These are phyloP conservation scores for Fusarium buharicum DNA, from an alignment of 2,329 filamentous ascomycete genomes.

Conservation along the genomic window DNA sequence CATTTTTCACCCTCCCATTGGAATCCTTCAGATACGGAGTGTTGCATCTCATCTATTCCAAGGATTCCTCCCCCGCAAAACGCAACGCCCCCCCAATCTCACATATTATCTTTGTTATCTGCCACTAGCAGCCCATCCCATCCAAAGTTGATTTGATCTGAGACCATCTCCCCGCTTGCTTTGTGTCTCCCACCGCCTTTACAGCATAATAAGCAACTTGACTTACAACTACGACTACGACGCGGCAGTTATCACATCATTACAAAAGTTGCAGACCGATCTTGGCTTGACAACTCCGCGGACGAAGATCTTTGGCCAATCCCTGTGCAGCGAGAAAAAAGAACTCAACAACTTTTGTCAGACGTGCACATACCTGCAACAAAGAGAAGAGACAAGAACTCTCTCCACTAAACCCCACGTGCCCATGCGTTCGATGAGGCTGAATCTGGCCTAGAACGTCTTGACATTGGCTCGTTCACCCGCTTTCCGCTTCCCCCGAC, in stretches of 20 bases:
- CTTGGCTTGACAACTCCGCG: conserved; percentile 26
- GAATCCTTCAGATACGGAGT: conserved; percentile 26
- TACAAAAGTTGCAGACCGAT: conserved; percentile 21
- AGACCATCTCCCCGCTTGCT: conserved; percentile 13
- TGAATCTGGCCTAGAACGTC: conserved; percentile 46
- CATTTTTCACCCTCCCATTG: conserved; percentile 22
- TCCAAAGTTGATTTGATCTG: conserved; percentile 2
- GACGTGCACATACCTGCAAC: not conserved
- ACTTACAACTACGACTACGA: conserved; percentile 8
- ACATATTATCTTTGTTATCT: conserved; percentile 21
- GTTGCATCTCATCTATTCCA: conserved; percentile 27
- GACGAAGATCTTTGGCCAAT: conserved; percentile 30
- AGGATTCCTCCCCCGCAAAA: conserved; percentile 28
- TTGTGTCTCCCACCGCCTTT: conserved; percentile 18
- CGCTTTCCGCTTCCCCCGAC: conserved; percentile 26
- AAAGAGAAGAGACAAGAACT: not conserved
- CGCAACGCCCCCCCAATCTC: conserved; percentile 31
- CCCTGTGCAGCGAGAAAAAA: conserved; percentile 26
- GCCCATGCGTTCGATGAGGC: conserved; percentile 44
- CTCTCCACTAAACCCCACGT: conserved; percentile 44
- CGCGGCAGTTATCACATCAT: not conserved
- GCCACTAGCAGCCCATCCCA: conserved; percentile 5
- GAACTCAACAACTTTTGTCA: conserved; percentile 12
- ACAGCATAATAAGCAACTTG: conserved; percentile 4
- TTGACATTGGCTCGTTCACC: conserved; percentile 36